Conservation (phyloP, 805 yeast species). For the Ogataea paradorogensis region DNA sequence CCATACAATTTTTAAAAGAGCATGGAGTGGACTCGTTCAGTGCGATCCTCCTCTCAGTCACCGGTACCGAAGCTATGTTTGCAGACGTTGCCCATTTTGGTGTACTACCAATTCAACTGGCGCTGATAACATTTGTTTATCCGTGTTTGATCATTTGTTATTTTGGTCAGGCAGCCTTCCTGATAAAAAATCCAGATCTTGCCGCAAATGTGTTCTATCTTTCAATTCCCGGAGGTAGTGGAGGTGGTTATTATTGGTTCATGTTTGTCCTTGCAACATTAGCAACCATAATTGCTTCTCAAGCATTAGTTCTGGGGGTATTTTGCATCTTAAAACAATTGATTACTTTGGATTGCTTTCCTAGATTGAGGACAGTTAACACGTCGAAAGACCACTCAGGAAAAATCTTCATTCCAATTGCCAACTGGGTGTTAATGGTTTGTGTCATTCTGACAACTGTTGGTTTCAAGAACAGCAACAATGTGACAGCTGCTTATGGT, state of each 20-base stretch:
- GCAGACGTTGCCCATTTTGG: slow-evolving; percentile 62
- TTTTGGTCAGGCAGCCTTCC: slow-evolving; percentile 56
- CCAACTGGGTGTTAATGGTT: slow-evolving; percentile 49
- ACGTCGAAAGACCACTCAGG: slow-evolving; percentile 45
- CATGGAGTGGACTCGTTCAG: slow-evolving; percentile 41
- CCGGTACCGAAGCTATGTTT: slow-evolving; percentile 65
- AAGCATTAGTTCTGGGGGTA: slow-evolving; percentile 55
- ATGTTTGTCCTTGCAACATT: slow-evolving; percentile 52
- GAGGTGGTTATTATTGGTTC: slow-evolving; percentile 46
- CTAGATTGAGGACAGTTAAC: slow-evolving; percentile 44
- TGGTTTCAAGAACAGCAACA: slow-evolving; percentile 47
- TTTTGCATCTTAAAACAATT: slow-evolving; percentile 52
- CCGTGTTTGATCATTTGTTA: slow-evolving; percentile 51
- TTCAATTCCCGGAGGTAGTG: slow-evolving; percentile 49
- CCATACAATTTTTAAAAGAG: slow-evolving; percentile 40
- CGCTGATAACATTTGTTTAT: slow-evolving; percentile 46
- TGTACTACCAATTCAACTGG: slow-evolving; percentile 45
- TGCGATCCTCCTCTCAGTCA: slow-evolving; percentile 51
- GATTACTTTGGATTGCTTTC: slow-evolving; percentile 54
- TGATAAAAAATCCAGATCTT: slow-evolving; percentile 39
- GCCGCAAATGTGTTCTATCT: slow-evolving; percentile 44
- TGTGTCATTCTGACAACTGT: slow-evolving; percentile 50
- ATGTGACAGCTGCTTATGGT: slow-evolving; percentile 60
- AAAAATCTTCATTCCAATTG: slow-evolving; percentile 49
- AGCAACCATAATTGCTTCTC: slow-evolving; percentile 58